A percentile compares a stretch with the other conserved stretches of the same genome.
phyloP scores from a whole-genome alignment of 2,329 filamentous ascomycete genomes.

The Trichoderma afroharzianum region DNA sequence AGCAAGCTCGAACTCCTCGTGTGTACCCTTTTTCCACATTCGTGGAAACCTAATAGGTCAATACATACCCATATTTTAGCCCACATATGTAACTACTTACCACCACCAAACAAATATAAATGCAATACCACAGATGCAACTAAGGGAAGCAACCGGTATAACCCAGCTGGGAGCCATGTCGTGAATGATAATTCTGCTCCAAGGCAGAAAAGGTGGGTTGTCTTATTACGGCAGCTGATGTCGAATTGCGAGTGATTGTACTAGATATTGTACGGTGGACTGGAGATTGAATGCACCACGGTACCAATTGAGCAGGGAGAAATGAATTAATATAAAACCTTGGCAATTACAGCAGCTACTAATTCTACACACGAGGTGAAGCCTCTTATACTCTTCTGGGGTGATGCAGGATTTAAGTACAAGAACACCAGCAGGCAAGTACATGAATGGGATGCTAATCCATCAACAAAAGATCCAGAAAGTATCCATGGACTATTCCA shows the following conservation, averaged over 20 bases:
- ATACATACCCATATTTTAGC: neutral
- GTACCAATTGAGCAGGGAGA: neutral
- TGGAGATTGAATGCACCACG: neutral
- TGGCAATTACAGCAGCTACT: neutral
- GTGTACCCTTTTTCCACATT: neutral
- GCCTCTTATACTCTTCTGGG: neutral
- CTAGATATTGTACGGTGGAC: neutral
- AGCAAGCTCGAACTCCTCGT: neutral
- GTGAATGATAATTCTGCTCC: neutral
- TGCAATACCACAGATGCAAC: neutral
- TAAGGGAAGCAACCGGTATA: neutral
- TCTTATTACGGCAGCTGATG: neutral
- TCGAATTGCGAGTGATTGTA: neutral
- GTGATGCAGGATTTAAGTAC: neutral
- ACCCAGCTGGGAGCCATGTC: neutral
- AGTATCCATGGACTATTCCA: neutral
- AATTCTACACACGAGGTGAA: neutral
- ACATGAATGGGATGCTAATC: neutral
- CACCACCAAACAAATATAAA: neutral
- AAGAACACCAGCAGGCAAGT: neutral
- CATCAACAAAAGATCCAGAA: neutral
- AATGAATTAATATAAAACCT: neutral
- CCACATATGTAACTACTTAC: neutral
- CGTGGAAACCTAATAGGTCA: neutral
- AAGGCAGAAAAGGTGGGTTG: neutral